These are phyloP conservation scores for Limonium bicolor DNA, from an alignment of 148 eudicot genomes.

Conservation along the genomic window DNA sequence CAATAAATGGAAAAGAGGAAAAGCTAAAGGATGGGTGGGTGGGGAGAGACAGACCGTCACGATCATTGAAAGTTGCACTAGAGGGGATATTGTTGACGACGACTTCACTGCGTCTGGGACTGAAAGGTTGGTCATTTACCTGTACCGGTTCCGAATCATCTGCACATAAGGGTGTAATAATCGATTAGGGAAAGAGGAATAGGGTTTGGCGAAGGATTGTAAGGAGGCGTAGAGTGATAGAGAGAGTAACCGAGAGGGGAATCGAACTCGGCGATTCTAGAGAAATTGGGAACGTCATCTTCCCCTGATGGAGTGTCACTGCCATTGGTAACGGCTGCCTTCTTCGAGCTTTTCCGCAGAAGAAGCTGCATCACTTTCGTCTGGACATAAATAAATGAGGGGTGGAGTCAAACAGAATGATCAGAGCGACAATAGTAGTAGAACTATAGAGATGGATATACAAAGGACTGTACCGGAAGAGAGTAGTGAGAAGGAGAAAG, in stretches of 20 bases:
- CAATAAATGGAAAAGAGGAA: not conserved
- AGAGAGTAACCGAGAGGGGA: slow-evolving; percentile 21
- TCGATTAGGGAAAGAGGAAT: not conserved
- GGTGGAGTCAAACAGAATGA: not conserved
- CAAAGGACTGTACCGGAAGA: not conserved
- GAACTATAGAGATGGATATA: not conserved
- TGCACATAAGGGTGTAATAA: slow-evolving; percentile 3
- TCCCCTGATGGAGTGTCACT: not conserved
- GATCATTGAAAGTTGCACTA: not conserved
- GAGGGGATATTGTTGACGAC: not conserved
- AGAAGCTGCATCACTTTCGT: not conserved
- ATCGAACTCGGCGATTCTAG: slow-evolving; percentile 36
- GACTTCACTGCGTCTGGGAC: not conserved
- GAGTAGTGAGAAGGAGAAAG: slow-evolving; percentile 4
- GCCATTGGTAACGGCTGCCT: slow-evolving; percentile 1
- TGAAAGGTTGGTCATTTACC: not conserved
- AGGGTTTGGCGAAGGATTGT: not conserved
- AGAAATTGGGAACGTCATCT: slow-evolving; percentile 19
- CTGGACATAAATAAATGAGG: not conserved
- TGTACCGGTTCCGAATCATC: not conserved
- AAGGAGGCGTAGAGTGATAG: not conserved
- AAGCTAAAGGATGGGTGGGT: not conserved
- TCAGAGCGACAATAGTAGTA: not conserved
- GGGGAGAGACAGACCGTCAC: not conserved
- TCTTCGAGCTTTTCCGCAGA: not conserved